Percentiles rank a stretch among this genome's conserved stretches.
phyloP scores from a whole-genome alignment of 805 yeast genomes.

The Ogataea populi-albae region DNA sequence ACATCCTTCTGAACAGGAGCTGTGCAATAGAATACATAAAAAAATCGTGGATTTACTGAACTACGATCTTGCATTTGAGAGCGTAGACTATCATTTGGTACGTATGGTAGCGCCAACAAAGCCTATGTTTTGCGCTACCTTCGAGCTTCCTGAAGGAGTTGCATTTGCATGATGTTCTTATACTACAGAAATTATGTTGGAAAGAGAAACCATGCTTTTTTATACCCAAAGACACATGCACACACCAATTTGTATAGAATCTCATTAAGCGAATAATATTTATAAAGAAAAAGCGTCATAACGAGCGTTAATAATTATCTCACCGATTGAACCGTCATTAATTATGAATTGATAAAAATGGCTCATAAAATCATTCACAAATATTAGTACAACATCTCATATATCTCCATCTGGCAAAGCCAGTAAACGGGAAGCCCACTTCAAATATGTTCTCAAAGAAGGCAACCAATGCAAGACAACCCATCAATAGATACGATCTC shows the following conservation, averaged over 20 bases:
- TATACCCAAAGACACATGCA: neutral
- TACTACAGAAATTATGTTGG: neutral
- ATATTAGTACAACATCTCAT: too few species aligned
- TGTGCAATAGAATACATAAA: slow-evolving; percentile 62
- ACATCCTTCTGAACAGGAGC: slow-evolving; percentile 66
- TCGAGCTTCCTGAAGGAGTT: slow-evolving; percentile 64
- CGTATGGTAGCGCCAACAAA: slow-evolving; percentile 96
- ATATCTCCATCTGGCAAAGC: too few species aligned
- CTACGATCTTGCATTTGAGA: slow-evolving; percentile 45
- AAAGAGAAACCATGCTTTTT: neutral
- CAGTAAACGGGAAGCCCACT: too few species aligned
- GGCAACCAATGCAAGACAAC: too few species aligned
- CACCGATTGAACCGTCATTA: slow-evolving; percentile 2
- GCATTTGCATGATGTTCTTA: slow-evolving; percentile 40
- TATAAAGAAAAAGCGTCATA: neutral
- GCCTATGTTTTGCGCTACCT: slow-evolving; percentile 90
- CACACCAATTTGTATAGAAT: slow-evolving; percentile 10
- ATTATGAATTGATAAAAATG: slow-evolving; percentile 1
- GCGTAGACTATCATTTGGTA: slow-evolving; percentile 71
- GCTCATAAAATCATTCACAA: slow-evolving; percentile 3
- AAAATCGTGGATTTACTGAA: slow-evolving; percentile 48
- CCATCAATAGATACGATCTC: slow-evolving; percentile 5
- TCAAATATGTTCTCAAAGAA: too few species aligned
- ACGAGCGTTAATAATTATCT: slow-evolving; percentile 2
- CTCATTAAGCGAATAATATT: neutral